Conservation (phyloP, 371 early-diverging fungal species). For the Circinella minor region DNA sequence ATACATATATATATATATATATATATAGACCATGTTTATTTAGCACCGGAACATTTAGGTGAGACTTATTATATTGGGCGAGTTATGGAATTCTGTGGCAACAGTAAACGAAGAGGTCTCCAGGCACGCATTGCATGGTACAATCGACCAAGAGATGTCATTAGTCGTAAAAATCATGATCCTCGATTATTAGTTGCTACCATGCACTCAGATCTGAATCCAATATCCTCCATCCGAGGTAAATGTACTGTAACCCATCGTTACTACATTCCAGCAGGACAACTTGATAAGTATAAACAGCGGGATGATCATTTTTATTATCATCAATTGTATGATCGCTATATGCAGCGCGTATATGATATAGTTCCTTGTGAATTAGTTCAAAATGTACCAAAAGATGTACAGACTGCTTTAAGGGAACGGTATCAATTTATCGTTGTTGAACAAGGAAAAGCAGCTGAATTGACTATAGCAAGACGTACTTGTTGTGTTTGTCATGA, state of each 20-base stretch:
- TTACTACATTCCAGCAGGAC: conserved; percentile 60
- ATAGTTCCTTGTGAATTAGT: conserved; percentile 79
- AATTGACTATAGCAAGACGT: conserved; percentile 71
- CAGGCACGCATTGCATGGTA: conserved; percentile 82
- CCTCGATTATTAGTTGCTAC: conserved; percentile 80
- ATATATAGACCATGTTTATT: conserved; percentile 75
- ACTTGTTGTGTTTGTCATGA: conserved; percentile 79
- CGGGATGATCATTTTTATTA: conserved; percentile 82
- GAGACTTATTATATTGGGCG: conserved; percentile 85
- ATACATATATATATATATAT: too few species aligned
- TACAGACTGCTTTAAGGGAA: conserved; percentile 65
- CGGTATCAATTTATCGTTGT: conserved; percentile 83
- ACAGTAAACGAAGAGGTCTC: conserved; percentile 48
- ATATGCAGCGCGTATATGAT: conserved; percentile 87
- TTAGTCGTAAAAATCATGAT: conserved; percentile 72
- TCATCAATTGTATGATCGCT: conserved; percentile 85
- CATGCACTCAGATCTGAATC: conserved; percentile 88
- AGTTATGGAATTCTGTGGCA: conserved; percentile 79
- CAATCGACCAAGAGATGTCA: conserved; percentile 81
- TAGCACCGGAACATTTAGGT: conserved; percentile 75
- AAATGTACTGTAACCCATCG: conserved; percentile 79
- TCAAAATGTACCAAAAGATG: conserved; percentile 79
- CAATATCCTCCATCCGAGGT: conserved; percentile 81
- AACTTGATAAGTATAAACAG: conserved; percentile 61
- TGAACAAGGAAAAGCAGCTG: conserved; percentile 79